A percentile compares a stretch with the other conserved stretches of the same genome.
These are phyloP conservation scores for Noccaea caerulescens DNA, from an alignment of 345 rosid species.

Conservation along the genomic window DNA sequence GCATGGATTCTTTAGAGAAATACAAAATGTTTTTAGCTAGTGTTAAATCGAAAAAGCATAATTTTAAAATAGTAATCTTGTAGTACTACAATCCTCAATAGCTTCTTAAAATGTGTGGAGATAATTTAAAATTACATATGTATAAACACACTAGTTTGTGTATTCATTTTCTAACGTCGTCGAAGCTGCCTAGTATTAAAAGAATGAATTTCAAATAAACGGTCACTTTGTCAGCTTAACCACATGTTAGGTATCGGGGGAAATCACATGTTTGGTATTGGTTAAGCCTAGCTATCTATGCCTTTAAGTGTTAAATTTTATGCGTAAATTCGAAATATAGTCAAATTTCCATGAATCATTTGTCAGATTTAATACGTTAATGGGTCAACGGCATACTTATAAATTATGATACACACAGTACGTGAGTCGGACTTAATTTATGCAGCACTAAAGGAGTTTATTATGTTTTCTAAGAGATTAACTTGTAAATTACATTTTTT, in stretches of 20 bases:
- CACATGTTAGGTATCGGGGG: conserved; percentile 38
- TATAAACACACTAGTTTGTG: conserved; percentile 20
- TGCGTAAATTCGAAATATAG: background rate
- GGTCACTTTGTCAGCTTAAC: conserved; percentile 45
- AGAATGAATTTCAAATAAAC: conserved; percentile 37
- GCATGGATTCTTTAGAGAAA: conserved; percentile 32
- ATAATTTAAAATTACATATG: conserved; percentile 6
- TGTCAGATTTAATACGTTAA: background rate
- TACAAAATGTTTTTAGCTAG: conserved; percentile 1
- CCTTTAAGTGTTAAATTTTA: background rate
- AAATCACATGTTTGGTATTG: conserved; percentile 31
- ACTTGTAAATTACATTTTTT: conserved; percentile 25
- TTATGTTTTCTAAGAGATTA: conserved; percentile 2
- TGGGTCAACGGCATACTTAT: conserved; percentile 27
- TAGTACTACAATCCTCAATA: conserved; percentile 1
- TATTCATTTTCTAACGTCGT: conserved; percentile 26
- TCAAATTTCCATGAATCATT: conserved; percentile 9
- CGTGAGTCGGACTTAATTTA: conserved; percentile 17
- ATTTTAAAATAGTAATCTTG: background rate
- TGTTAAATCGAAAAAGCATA: conserved; percentile 21
- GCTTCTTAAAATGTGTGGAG: conserved; percentile 15
- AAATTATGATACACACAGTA: conserved; percentile 1
- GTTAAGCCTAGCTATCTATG: background rate
- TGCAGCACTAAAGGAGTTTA: conserved; percentile 4
- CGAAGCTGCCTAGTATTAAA: conserved; percentile 38